A percentile compares a stretch with the other conserved stretches of the same genome.
phyloP scores from a whole-genome alignment of 495 filamentous ascomycete genomes.

The Barbatosphaeria neglecta region DNA sequence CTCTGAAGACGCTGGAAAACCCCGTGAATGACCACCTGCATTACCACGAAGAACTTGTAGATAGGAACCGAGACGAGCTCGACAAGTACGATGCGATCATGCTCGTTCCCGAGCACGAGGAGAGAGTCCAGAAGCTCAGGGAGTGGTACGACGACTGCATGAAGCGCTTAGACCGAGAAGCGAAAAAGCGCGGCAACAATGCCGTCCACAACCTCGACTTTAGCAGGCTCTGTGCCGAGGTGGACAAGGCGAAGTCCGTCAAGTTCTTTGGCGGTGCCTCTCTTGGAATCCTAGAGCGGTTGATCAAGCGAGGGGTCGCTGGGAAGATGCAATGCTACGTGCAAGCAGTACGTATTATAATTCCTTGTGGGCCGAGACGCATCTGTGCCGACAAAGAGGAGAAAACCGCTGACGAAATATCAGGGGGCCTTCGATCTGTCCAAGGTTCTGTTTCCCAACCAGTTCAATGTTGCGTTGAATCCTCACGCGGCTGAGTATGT shows the following conservation, averaged over 20 bases:
- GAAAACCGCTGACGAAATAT: neutral
- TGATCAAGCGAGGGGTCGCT: neutral
- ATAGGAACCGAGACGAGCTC: neutral
- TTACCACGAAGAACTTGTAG: conserved; percentile 3
- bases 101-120: neutral
- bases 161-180: neutral
- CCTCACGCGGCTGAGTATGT: neutral
- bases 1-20: neutral
- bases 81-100: neutral
- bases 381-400: neutral
- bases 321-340: conserved; percentile 1
- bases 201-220: neutral
- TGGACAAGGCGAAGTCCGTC: neutral
- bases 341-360: conserved; percentile 1
- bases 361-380: neutral
- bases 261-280: conserved; percentile 2
- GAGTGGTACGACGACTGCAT: conserved; percentile 1
- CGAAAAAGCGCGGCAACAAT: neutral
- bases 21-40: conserved; percentile 1
- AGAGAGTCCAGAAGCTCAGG: neutral
- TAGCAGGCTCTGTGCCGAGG: neutral
- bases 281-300: neutral
- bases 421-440: neutral
- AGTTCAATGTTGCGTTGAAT: conserved; percentile 1
- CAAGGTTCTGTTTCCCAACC: conserved; percentile 1